phyloP scores from a whole-genome alignment of 2,329 filamentous ascomycete species.

The Alternaria sp. region DNA sequence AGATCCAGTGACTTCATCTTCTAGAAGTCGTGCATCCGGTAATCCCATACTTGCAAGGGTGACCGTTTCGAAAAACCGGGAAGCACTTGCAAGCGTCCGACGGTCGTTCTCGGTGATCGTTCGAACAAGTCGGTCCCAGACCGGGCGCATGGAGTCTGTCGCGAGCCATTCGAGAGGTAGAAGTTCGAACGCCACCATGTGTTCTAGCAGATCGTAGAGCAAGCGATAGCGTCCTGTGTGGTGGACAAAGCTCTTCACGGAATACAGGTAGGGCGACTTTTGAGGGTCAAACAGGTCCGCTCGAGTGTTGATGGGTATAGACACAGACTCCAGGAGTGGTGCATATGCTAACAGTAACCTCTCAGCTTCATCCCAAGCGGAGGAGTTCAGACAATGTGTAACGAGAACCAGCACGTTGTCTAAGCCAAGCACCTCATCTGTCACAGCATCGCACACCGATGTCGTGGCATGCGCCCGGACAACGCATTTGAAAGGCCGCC shows the following conservation, averaged over 20 bases:
- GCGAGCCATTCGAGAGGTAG: slow-evolving; percentile 49
- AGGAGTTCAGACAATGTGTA: slow-evolving; percentile 36
- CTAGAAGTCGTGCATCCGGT: slow-evolving; percentile 29
- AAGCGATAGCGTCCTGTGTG: slow-evolving; percentile 39
- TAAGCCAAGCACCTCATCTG: slow-evolving; percentile 37
- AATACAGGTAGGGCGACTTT: slow-evolving; percentile 33
- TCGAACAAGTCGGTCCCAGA: slow-evolving; percentile 45
- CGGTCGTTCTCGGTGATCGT: slow-evolving; percentile 38
- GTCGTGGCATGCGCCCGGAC: slow-evolving; percentile 51
- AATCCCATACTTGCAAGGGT: slow-evolving; percentile 37
- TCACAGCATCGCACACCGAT: slow-evolving; percentile 46
- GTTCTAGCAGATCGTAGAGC: slow-evolving; percentile 43
- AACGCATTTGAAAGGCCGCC: slow-evolving; percentile 49
- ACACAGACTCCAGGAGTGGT: slow-evolving; percentile 27
- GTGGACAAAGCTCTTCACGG: slow-evolving; percentile 36
- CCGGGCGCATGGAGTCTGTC: slow-evolving; percentile 41
- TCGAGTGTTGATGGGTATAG: slow-evolving; percentile 31
- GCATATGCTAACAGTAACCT: slow-evolving; percentile 39
- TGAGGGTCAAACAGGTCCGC: slow-evolving; percentile 37
- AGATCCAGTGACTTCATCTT: slow-evolving; percentile 24
- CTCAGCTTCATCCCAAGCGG: slow-evolving; percentile 46
- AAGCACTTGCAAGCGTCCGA: slow-evolving; percentile 32
- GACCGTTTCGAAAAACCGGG: slow-evolving; percentile 40
- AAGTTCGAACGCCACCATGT: slow-evolving; percentile 42
- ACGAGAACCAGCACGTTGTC: slow-evolving; percentile 34